Conservation (phyloP, 441 rosid genomes). For the Viola pubescens region DNA sequence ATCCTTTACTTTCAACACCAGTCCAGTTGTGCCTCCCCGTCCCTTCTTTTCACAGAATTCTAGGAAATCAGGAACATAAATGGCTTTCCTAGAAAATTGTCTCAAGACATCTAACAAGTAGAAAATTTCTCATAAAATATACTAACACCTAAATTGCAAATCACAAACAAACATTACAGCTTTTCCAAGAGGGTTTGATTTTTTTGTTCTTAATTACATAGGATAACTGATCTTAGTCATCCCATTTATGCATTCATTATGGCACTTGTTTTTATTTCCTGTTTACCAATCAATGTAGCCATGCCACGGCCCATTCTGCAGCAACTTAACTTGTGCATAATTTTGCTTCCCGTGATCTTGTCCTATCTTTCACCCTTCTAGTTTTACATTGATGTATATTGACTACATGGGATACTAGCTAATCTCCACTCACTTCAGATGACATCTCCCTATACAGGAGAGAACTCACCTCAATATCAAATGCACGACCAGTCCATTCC, state of each 20-base stretch:
- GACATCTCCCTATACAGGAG: constrained; percentile 1
- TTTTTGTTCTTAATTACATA: no score
- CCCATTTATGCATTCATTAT: no score
- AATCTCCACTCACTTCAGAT: not conserved
- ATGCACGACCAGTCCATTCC: constrained; percentile 95
- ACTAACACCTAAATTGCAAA: no score
- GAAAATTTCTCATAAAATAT: not conserved
- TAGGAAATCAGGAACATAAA: not conserved
- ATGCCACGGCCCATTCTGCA: no score
- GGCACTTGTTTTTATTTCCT: no score
- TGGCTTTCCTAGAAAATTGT: not conserved
- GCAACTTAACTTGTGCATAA: not conserved
- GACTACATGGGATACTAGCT: not conserved
- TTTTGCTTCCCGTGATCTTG: not conserved
- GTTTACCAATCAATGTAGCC: no score
- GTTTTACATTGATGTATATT: not conserved
- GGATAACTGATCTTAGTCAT: no score
- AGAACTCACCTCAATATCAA: constrained; percentile 81
- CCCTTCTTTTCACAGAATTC: not conserved
- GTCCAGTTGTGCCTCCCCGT: not conserved
- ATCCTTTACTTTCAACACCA: not conserved
- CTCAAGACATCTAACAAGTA: not conserved
- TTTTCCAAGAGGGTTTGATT: no score
- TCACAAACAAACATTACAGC: no score
- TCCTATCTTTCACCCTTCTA: not conserved